Base-by-base conservation (phyloP, 139 green algal genomes). In the Picochlorum sp. region DNA sequence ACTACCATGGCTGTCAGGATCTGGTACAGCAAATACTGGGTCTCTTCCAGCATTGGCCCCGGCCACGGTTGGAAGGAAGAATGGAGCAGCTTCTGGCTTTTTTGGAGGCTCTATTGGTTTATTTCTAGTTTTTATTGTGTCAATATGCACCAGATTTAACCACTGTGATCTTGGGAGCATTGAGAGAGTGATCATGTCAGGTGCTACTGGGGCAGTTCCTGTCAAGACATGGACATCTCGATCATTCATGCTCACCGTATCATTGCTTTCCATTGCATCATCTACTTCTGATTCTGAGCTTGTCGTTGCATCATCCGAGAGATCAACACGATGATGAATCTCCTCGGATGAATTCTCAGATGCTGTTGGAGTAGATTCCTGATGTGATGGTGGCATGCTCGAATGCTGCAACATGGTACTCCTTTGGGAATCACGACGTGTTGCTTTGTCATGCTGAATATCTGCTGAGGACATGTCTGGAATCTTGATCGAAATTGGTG, bases 31-130 rank as follows among this genome's bases (percentile, higher is more conserved):
- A 61, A 90, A 90, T 2, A 87, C 71, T 1, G 85, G 82, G 21
- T 89, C 62, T 14, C 57, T 28, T 14, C 65, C 56, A 15, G 58
- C 69, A 45, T 71, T 45, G 16, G 34, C 63, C 0, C 66, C 73
- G 4, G 82, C 68, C 2, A 92, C 41, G 1, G 90, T 94, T 10
- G 93, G 93, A 57, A 99, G 78, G 87, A 99, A 99, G 78, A 99
- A 98, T 41, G 93, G 93, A 20, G 93, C 93, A 2, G 81, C 72
- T 45, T 90, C 85, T 10, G 90, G 92, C 82, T 98, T 98, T 71
- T 92, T 92, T 26, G 85, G 81, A 0, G 89, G 82, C 60, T 89
- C 61, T 2, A 91, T 73, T 0, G 92, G 87, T 68, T 95, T 96
- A 78, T 92, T 96, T 46, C 92, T 76, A 10, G 69, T 75, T 75